These are phyloP conservation scores for Phoma herbarum DNA, from an alignment of 2,329 filamentous ascomycete genomes.

Conservation along the genomic window DNA sequence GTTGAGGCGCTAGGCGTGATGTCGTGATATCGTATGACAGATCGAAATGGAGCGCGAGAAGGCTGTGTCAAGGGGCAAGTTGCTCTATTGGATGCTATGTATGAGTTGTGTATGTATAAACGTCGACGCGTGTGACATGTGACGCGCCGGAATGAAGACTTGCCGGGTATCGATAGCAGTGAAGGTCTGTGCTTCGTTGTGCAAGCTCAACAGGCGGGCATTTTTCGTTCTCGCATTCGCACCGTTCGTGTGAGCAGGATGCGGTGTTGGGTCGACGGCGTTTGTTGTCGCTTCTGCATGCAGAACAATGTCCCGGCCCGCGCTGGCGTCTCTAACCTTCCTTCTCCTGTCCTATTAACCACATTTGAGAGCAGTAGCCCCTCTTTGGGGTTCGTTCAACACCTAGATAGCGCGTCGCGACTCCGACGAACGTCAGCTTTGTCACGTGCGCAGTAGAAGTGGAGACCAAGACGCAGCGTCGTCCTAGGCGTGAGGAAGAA, in stretches of 20 bases:
- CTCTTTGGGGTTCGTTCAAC: too few relatives aligned
- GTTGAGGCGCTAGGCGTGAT: not conserved
- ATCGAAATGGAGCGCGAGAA: not conserved
- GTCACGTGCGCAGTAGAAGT: too few relatives aligned
- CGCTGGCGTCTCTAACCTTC: too few relatives aligned
- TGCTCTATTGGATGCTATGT: not conserved
- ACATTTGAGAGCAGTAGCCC: too few relatives aligned
- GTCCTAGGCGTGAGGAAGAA: too few relatives aligned
- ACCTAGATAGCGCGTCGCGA: too few relatives aligned
- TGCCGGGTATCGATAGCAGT: conserved; percentile 1
- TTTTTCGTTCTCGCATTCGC: too few relatives aligned
- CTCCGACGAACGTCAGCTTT: too few relatives aligned
- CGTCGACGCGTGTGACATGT: not conserved
- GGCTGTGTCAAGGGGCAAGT: not conserved
- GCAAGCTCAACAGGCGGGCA: too few relatives aligned
- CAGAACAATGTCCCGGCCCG: too few relatives aligned
- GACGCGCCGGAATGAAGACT: not conserved
- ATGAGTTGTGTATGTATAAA: not conserved
- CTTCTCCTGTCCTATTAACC: too few relatives aligned
- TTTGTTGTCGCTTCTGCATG: not conserved
- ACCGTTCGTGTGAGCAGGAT: not conserved
- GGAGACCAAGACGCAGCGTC: too few relatives aligned
- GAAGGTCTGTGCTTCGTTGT: not conserved
- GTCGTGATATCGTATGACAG: not conserved
- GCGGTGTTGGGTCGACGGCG: not conserved